Evolutionary conservation across 2,329 filamentous ascomycete genomes (phyloP).

Genomic region (Claviceps sorghi): DNA sequence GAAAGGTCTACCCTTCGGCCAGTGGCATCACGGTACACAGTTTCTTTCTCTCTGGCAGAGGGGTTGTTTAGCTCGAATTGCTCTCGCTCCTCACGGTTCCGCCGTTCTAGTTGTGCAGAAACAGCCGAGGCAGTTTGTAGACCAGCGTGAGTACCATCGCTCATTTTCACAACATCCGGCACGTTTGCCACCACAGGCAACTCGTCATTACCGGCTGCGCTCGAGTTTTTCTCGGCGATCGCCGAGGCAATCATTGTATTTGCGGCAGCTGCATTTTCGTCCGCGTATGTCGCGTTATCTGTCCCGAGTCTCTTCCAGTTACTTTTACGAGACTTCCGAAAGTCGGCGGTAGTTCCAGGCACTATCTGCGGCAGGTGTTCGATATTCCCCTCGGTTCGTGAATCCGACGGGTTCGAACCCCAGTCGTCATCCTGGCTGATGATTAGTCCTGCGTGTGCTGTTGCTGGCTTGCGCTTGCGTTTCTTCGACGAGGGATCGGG

Average conservation of each 20-base stretch:
- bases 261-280: slow-evolving; percentile 39
- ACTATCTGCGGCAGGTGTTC: slow-evolving; percentile 38
- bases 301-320: slow-evolving; percentile 60
- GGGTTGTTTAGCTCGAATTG: slow-evolving; percentile 31
- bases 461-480: slow-evolving; percentile 43
- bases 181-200: slow-evolving; percentile 30
- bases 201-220: slow-evolving; percentile 32
- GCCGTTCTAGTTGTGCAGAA: slow-evolving; percentile 49
- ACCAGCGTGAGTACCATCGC: slow-evolving; percentile 74
- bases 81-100: slow-evolving; percentile 48
- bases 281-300: slow-evolving; percentile 14
- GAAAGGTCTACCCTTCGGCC: slow-evolving; percentile 87
- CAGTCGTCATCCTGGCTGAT: slow-evolving; percentile 51
- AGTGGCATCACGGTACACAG: slow-evolving; percentile 88
- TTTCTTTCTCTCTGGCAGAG: slow-evolving; percentile 49
- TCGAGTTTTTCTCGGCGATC: slow-evolving; percentile 49
- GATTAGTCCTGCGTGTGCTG: slow-evolving; percentile 33
- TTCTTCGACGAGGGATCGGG: slow-evolving; percentile 42
- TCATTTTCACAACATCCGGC: slow-evolving; percentile 52
- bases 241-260: slow-evolving; percentile 65
- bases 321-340: slow-evolving; percentile 63
- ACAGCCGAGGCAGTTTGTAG: slow-evolving; percentile 75
- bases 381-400: slow-evolving; percentile 17
- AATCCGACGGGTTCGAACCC: slow-evolving; percentile 25
- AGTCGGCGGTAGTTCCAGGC: slow-evolving; percentile 41